Percentiles rank a stretch among this genome's conserved stretches.
Evolutionary conservation across 2,329 filamentous ascomycete species (phyloP).

Genomic region (Penicillium sp.): DNA sequence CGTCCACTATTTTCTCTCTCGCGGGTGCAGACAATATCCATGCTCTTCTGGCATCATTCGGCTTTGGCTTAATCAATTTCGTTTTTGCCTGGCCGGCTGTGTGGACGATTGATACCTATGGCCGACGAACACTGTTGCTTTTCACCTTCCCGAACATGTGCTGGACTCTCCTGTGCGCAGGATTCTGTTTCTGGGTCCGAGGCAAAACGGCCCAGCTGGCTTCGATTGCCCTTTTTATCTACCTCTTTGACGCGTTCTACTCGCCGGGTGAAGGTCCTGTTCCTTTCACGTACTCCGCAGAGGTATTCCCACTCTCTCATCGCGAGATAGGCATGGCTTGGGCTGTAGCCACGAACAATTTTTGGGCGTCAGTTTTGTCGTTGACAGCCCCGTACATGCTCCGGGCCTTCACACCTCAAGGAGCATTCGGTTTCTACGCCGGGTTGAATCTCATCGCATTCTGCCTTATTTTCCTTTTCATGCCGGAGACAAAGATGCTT

Average conservation of each 20-base stretch:
- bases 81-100: conserved; percentile 26
- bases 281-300: conserved; percentile 19
- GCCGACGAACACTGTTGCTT: conserved; percentile 22
- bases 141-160: conserved; percentile 25
- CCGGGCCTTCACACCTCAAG: conserved; percentile 41
- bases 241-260: conserved; percentile 69
- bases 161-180: conserved; percentile 20
- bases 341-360: conserved; percentile 34
- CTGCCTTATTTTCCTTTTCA: conserved; percentile 53
- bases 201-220: conserved; percentile 10
- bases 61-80: conserved; percentile 27
- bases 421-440: conserved; percentile 54
- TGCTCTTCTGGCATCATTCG: conserved; percentile 21
- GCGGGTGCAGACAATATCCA: conserved; percentile 11
- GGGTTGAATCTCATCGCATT: conserved; percentile 53
- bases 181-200: conserved; percentile 21
- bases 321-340: conserved; percentile 39
- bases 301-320: conserved; percentile 43
- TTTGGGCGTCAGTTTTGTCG: conserved; percentile 40
- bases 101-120: conserved; percentile 23
- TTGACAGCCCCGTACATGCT: conserved; percentile 42
- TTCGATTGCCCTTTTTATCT: conserved; percentile 24
- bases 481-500: conserved; percentile 48
- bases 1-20: conserved; percentile 18
- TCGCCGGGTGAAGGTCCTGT: conserved; percentile 41